Conservation (phyloP, 179 eudicot species). For the Dionaea muscipula region DNA sequence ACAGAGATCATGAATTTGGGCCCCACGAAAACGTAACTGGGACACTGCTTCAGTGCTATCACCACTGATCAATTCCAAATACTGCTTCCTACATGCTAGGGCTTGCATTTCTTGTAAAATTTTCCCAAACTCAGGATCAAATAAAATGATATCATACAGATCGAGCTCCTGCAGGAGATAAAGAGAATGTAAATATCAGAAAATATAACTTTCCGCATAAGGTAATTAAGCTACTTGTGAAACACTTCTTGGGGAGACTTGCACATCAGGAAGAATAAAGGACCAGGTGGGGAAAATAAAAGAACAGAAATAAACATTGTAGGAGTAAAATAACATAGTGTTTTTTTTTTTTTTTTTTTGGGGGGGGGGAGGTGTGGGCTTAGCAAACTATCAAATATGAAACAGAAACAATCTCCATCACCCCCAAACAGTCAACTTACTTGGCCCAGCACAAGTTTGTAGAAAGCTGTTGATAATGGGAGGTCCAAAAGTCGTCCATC, state of each 20-base stretch:
- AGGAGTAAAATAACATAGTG: too few species aligned
- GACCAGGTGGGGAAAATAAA: too few species aligned
- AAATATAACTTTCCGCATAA: background rate
- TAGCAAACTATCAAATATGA: too few species aligned
- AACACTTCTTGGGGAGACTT: too few species aligned
- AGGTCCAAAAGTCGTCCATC: slow-evolving; percentile 95
- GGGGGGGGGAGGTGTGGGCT: too few species aligned
- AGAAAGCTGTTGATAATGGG: slow-evolving; percentile 72
- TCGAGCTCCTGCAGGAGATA: slow-evolving; percentile 73
- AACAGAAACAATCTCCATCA: too few species aligned
- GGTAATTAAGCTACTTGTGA: background rate
- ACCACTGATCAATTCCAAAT: slow-evolving; percentile 59
- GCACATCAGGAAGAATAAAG: too few species aligned
- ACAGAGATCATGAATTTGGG: slow-evolving; percentile 72
- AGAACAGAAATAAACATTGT: too few species aligned
- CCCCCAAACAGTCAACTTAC: slow-evolving; percentile 20
- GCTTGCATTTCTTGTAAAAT: slow-evolving; percentile 91
- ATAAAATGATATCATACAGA: slow-evolving; percentile 79
- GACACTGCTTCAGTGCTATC: slow-evolving; percentile 34
- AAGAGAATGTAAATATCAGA: background rate
- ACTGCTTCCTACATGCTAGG: slow-evolving; percentile 58
- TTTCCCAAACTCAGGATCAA: slow-evolving; percentile 83
- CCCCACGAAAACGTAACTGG: slow-evolving; percentile 61
- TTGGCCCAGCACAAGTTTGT: slow-evolving; percentile 84
- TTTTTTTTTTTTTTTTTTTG: too few species aligned